These are phyloP conservation scores for Zizania palustris DNA, from an alignment of 202 grass and related monocot genomes.

Conservation along the genomic window DNA sequence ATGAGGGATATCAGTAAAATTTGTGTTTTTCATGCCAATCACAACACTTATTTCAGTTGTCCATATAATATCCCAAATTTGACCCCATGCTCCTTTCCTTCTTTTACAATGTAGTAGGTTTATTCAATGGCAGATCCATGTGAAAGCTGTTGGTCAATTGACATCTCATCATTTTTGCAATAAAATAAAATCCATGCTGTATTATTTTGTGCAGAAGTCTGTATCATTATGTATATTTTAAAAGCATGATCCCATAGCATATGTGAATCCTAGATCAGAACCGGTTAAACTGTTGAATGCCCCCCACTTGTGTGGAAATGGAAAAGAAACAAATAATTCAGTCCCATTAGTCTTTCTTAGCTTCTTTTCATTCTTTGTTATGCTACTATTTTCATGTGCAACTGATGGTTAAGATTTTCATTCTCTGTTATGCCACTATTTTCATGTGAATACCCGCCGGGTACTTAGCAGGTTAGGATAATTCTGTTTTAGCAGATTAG, in stretches of 20 bases:
- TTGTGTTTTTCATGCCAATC: not conserved
- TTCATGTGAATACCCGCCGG: too few species aligned
- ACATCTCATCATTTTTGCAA: not conserved
- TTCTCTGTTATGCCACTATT: too few species aligned
- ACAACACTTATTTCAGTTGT: not conserved
- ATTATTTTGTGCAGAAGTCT: too few species aligned
- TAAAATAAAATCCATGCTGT: not conserved
- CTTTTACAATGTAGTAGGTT: not conserved
- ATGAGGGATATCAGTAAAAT: not conserved
- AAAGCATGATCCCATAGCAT: not conserved
- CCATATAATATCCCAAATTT: slow-evolving; percentile 1
- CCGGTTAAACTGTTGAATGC: too few species aligned
- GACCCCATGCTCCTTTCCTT: not conserved
- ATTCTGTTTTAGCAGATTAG: too few species aligned
- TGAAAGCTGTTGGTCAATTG: not conserved
- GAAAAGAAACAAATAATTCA: not conserved
- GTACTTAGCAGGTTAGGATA: too few species aligned
- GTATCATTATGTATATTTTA: not conserved
- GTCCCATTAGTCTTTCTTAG: not conserved
- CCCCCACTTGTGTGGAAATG: not conserved
- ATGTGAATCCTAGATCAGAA: not conserved
- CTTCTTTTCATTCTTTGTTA: not conserved
- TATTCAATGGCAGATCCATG: not conserved
- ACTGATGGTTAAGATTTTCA: slow-evolving; percentile 16
- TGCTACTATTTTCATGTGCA: slow-evolving; percentile 17